Evolutionary conservation across 495 filamentous ascomycete species (phyloP).

Genomic region (Choiromyces venosus): DNA sequence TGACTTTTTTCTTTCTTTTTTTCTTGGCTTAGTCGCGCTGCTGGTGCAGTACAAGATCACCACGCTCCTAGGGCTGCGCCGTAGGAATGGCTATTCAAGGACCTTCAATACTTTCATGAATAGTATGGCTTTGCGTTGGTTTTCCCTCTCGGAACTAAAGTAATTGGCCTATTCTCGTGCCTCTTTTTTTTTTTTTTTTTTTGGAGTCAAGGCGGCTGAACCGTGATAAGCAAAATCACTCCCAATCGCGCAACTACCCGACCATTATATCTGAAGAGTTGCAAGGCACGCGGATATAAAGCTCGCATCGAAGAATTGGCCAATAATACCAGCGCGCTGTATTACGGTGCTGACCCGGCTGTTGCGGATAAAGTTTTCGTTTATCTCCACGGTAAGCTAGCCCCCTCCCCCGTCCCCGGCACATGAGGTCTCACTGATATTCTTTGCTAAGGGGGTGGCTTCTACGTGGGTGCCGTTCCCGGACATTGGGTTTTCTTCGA

Average conservation of each 20-base stretch:
- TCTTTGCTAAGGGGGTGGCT: background rate
- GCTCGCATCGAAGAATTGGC: background rate
- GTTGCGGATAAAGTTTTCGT: conserved; percentile 1
- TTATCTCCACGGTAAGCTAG: background rate
- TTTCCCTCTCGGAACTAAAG: background rate
- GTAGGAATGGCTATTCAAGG: background rate
- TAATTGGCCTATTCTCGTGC: too few relatives aligned
- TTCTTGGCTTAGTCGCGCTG: background rate
- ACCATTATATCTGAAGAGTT: background rate
- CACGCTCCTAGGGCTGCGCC: background rate
- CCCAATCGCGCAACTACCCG: conserved; percentile 12
- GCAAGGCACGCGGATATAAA: background rate
- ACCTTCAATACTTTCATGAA: background rate
- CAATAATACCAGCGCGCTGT: background rate
- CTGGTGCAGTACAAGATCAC: background rate
- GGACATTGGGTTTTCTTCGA: background rate
- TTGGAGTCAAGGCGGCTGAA: too few relatives aligned
- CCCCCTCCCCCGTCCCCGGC: background rate
- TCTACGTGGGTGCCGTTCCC: background rate
- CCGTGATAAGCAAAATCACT: too few relatives aligned
- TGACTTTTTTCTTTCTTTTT: too few relatives aligned
- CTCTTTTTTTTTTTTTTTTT: too few relatives aligned
- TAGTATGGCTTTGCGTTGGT: background rate
- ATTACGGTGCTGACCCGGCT: background rate
- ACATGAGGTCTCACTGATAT: background rate